phyloP scores from a whole-genome alignment of 139 green algal species.

The Chlorella sp. region DNA sequence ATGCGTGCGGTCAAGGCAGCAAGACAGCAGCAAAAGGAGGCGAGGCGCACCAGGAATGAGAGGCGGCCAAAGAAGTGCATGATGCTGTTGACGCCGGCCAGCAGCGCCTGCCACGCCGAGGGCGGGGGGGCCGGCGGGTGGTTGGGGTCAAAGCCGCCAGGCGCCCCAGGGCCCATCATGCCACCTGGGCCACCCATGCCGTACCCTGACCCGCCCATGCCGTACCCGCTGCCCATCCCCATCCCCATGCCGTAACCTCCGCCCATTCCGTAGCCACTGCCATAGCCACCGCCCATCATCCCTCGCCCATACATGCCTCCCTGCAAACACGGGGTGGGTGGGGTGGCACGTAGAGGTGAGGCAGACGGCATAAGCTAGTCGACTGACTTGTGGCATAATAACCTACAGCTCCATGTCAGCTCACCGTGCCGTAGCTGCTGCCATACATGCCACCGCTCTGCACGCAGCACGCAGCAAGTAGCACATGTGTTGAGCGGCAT shows the following conservation, averaged over 20 bases:
- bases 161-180: constrained; percentile 33
- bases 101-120: constrained; percentile 69
- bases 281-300: not conserved
- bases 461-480: too few relatives aligned
- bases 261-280: constrained; percentile 23
- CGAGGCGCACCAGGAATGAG: constrained; percentile 84
- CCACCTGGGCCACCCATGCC: constrained; percentile 30
- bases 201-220: constrained; percentile 1
- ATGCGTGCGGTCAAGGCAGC: too few relatives aligned
- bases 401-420: not conserved
- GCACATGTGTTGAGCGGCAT: too few relatives aligned
- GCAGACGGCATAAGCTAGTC: too few relatives aligned
- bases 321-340: too few relatives aligned
- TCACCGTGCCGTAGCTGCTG: not conserved
- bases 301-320: constrained; percentile 19
- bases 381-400: constrained; percentile 5
- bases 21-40: too few relatives aligned
- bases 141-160: constrained; percentile 21
- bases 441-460: constrained; percentile 17
- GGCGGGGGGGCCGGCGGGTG: constrained; percentile 33
- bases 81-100: constrained; percentile 64
- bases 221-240: constrained; percentile 4
- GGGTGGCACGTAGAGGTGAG: too few relatives aligned
- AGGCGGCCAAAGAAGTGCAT: constrained; percentile 93
- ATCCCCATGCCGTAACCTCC: constrained; percentile 8